phyloP scores from a whole-genome alignment of 1,284 basidiomycete genomes.

The Ganoderma boninense region DNA sequence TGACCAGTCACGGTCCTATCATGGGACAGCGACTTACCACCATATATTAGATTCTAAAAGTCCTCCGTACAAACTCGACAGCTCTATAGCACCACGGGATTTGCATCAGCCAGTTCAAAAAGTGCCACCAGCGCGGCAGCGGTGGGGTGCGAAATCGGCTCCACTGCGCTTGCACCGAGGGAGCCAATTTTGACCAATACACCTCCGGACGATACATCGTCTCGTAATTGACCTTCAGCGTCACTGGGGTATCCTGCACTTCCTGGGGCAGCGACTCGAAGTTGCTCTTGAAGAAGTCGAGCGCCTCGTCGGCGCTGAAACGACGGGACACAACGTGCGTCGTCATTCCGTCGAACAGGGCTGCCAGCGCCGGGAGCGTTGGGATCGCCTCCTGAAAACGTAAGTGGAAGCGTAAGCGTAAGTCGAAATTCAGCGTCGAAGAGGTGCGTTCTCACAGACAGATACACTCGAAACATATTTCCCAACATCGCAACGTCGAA shows the following conservation, averaged over 20 bases:
- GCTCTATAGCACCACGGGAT: too few species aligned
- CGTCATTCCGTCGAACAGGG: conserved; percentile 17
- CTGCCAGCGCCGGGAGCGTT: conserved; percentile 8
- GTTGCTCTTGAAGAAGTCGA: conserved; percentile 8
- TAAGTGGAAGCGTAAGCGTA: neutral
- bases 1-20: too few species aligned
- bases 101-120: too few species aligned
- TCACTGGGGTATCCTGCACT: neutral
- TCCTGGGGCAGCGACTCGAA: neutral
- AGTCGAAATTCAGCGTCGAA: neutral
- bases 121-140: too few species aligned
- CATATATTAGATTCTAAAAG: too few species aligned
- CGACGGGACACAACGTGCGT: conserved; percentile 4
- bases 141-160: too few species aligned
- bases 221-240: neutral
- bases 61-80: too few species aligned
- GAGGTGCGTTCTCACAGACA: neutral
- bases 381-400: neutral
- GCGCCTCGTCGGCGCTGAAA: conserved; percentile 20
- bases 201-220: neutral
- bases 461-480: conserved; percentile 13
- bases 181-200: conserved; percentile 13
- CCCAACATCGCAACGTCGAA: conserved; percentile 25
- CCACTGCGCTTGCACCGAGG: too few species aligned
- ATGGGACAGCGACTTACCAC: too few species aligned